These are phyloP conservation scores for Rhodamnia rubescens DNA, from an alignment of 345 rosid genomes.

Conservation along the genomic window DNA sequence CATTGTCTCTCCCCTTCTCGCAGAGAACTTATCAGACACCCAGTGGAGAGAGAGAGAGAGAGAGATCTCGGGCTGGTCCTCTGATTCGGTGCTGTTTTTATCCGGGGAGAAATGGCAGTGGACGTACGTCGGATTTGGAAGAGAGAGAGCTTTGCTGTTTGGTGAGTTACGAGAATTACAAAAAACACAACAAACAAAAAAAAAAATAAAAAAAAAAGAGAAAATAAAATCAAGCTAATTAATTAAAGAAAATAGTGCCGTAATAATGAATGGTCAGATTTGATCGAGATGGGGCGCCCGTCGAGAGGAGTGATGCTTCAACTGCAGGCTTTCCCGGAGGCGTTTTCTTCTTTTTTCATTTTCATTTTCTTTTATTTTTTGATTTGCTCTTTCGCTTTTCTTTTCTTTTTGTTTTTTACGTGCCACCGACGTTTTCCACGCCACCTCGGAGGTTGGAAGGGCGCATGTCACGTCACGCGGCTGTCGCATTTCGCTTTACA, in stretches of 20 bases:
- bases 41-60: not conserved
- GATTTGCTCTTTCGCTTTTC: not conserved
- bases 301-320: not conserved
- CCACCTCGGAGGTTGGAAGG: not conserved
- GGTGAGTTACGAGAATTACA: not conserved
- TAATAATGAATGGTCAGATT: not conserved
- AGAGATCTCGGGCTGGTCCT: not conserved
- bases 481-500: not conserved
- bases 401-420: not conserved
- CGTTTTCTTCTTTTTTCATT: not conserved
- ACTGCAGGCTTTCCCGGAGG: not conserved
- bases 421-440: conserved; percentile 1
- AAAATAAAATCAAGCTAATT: not conserved
- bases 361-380: not conserved
- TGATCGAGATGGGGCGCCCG: not conserved
- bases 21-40: not conserved
- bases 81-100: not conserved
- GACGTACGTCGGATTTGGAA: not conserved
- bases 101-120: not conserved
- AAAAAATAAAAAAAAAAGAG: not conserved
- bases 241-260: not conserved
- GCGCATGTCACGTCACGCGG: not conserved
- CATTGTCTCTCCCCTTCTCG: conserved; percentile 1
- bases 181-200: not conserved
- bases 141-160: not conserved